Base-by-base conservation (phyloP, 176 grass and related monocot species). In the Bonia amplexicaulis region DNA sequence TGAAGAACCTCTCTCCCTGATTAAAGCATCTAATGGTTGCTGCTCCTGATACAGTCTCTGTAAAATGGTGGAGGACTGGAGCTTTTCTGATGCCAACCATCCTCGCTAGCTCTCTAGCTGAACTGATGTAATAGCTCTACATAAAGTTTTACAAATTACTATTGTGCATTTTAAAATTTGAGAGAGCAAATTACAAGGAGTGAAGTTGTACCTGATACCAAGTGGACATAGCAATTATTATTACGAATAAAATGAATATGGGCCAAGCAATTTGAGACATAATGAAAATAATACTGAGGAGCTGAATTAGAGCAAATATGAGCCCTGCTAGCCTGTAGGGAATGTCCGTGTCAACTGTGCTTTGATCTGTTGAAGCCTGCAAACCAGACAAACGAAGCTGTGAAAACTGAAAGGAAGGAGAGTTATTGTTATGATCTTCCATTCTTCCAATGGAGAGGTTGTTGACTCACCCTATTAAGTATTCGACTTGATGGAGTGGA, bases 191-290 rank as follows among this genome's bases (percentile, higher is more conserved):
- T 74, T 45, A 23, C 35, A 80, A 11, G 6, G n/a, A 37, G 17
- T 79, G 37, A 85, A 85, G 9, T 35, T 59, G 53, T 87, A 97
- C 95, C 95, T 97, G 95, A 83, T 97, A 97, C 87, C 84, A 92
- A 77, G 79, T 74, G 54, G 95, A 97, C 75, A 97, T 92, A 23
- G 47, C 68, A 73, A 97, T 69, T 81, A 90, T 78, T 66, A 92
- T 82, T 73, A 90, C 25, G 52, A 97, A 97, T 76, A 97, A 59
- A 79, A 94, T 67, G 78, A 97, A 92, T 77, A 97, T 93, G 37
- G 95, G 86, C 92, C 95, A 91, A 41, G 92, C 95, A 72, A 94
- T 93, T 91, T 97, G 95, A 62, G 92, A 92, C 95, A 97, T 92
- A 6, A 97, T 87, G 80, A 91, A 69, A 87, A 94, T 91, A 53